Base-by-base conservation (phyloP, 805 yeast genomes). In the Ogataea saltuana region DNA sequence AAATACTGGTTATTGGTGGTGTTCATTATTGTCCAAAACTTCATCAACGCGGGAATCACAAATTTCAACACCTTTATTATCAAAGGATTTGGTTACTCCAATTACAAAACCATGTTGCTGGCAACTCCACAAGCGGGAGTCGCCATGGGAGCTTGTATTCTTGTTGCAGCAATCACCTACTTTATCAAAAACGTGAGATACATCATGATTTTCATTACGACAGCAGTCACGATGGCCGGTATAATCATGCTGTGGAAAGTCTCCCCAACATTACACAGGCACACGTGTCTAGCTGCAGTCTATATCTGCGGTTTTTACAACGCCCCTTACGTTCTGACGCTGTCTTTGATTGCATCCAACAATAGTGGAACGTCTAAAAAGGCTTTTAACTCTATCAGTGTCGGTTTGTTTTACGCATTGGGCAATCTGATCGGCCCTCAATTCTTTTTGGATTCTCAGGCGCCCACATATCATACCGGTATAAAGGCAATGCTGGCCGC, bases 291-390 rank as follows among this genome's bases (percentile, higher is more conserved):
- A 12, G 57, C 54, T 12, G 61, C 59, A 2, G 52, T 57, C 25
- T 54, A 50, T 33, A 46, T 57, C 48, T 46, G 50, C 46, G 53
- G 53, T 25, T 42, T 55, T 45, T 46, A 53, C 46, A 46, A 45
- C 31, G 51, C 52, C 13, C 50, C 57, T n/a, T 47, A 52, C 33
- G 54, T 51, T 27, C 25, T 53, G 33, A 33, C 54, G 4, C 42
- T 58, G 15, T 59, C 64, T 0, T 38, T 55, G 43, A 54, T 59
- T 39, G 54, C 61, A 6, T 58, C 63, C 8, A 59, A 83, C 59
- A 72, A 78, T 20, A 78, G 87, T 4, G 91, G 91, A 3, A 74
- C 76, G 45, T 80, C 88, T 11, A 85, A 85, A 59, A 80, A 83
- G 56, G 69, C 56, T 6, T 51, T 54, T 49, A 45, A 49, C 41